These are phyloP conservation scores for Aspergillus eucalypticola DNA, from an alignment of 2,329 filamentous ascomycete genomes.

Conservation along the genomic window DNA sequence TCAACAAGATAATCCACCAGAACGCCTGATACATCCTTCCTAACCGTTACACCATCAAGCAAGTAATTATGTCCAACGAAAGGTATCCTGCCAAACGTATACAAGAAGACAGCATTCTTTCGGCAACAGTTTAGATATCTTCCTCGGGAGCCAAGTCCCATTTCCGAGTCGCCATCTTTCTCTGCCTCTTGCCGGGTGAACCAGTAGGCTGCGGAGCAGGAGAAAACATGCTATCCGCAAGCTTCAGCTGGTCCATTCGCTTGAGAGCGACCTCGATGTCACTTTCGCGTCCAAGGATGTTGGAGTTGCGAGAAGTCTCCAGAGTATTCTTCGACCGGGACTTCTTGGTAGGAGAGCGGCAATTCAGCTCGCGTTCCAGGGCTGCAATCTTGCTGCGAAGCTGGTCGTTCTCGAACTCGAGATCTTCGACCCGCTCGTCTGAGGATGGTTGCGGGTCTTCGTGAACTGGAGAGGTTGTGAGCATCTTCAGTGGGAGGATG, in stretches of 20 bases:
- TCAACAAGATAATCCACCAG: background rate
- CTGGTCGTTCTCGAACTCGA: constrained; percentile 71
- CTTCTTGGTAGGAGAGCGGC: constrained; percentile 63
- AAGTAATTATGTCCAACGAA: background rate
- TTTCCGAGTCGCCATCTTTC: constrained; percentile 50
- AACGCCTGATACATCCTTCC: background rate
- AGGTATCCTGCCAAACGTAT: background rate
- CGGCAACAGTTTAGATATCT: constrained; percentile 26
- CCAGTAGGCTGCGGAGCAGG: constrained; percentile 24
- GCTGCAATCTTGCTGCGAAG: constrained; percentile 65
- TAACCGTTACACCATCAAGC: background rate
- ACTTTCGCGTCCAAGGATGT: constrained; percentile 38
- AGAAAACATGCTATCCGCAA: constrained; percentile 38
- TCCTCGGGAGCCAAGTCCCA: constrained; percentile 50
- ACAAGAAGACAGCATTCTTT: background rate
- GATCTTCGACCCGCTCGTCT: constrained; percentile 62
- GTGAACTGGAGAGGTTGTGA: constrained; percentile 39
- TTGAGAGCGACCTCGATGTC: constrained; percentile 42
- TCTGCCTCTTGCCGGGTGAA: constrained; percentile 41
- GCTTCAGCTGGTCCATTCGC: constrained; percentile 42
- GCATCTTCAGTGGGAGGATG: background rate
- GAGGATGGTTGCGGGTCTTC: constrained; percentile 52
- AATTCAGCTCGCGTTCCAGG: constrained; percentile 65
- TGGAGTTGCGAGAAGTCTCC: constrained; percentile 29
- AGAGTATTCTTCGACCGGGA: constrained; percentile 36